Base-by-base conservation (phyloP, 768 basidiomycete genomes). In the Kwoniella bestiolae region DNA sequence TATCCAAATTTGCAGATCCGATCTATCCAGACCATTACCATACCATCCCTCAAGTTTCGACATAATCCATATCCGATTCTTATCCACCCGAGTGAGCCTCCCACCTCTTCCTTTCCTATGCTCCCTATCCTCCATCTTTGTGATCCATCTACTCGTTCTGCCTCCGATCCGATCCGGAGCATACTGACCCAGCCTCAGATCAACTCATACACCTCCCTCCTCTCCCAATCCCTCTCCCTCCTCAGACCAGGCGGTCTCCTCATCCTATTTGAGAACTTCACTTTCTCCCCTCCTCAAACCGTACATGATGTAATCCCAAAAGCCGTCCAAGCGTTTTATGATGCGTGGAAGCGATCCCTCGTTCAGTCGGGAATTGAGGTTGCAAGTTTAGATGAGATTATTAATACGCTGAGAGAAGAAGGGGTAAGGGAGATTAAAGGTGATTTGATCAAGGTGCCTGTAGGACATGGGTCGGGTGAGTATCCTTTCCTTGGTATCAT, bases 21-120 rank as follows among this genome's bases (percentile, higher is more conserved):
- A 75, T 53, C 38, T 76, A 18, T 62, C 67, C 21, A 53, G 60
- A 34, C 63, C 61, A 5, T 56, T 68, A 18, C 71, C 67, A 5
- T 73, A 69, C 49, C 45, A 47, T 6, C 28, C 23, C 23, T 47
- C 26, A n/a, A 62, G 60, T 8, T 71, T 76, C 55, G 70, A 73
- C 38, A 53, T 76, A 5, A 58, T 76, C 18, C 74, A 76, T 51
- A 50, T 71, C 31, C 66, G 74, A 28, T 73, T 73, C 59, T 58
- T 65, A 23, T 50, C 57, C 25, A 26, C 34, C 7, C 63, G 69
- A 14, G 74, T 75, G 29, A 62, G 68, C 58, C 18, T 41, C 38
- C 38, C 38, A 41, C 38, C 14, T 21, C 6, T 11, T 16, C 45
- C 45, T 47, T 16, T n/a, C 14, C 45, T 21, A 9, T 8, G 45